These are phyloP conservation scores for Solanum sejunctum DNA, from an alignment of 257 asterid genomes.

Conservation along the genomic window DNA sequence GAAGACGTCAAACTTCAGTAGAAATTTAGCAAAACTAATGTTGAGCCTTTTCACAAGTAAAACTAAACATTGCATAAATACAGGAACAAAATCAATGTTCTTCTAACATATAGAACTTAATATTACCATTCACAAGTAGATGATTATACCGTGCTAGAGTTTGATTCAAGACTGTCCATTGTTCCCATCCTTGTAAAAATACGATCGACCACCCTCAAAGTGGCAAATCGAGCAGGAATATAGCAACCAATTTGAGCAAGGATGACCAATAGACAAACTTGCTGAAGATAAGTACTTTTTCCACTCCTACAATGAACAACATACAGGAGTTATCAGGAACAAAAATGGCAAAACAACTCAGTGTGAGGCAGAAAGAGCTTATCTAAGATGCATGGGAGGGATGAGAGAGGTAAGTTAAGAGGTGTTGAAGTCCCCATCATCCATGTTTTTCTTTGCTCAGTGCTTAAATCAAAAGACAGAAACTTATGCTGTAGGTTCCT, in stretches of 20 bases:
- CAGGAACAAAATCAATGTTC: neutral
- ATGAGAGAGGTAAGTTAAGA: neutral
- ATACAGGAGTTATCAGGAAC: neutral
- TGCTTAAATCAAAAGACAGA: neutral
- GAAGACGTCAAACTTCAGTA: neutral
- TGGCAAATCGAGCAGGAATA: slow-evolving; percentile 87
- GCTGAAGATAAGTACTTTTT: slow-evolving; percentile 97
- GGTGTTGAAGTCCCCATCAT: neutral
- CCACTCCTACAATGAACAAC: slow-evolving; percentile 67
- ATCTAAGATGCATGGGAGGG: neutral
- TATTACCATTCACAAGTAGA: neutral
- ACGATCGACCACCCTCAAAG: slow-evolving; percentile 78
- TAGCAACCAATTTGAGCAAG: slow-evolving; percentile 98
- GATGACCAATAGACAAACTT: slow-evolving; percentile 76
- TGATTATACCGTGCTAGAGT: slow-evolving; percentile 80
- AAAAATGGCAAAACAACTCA: neutral
- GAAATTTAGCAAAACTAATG: neutral
- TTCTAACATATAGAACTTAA: neutral
- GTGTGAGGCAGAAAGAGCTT: neutral
- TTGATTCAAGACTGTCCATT: slow-evolving; percentile 80
- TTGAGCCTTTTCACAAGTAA: neutral
- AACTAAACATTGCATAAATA: neutral
- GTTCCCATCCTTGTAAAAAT: slow-evolving; percentile 99
- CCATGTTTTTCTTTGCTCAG: neutral
- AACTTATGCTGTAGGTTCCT: neutral